Base-by-base conservation (phyloP, 768 basidiomycete species). In the Daedaleopsis nitida region DNA sequence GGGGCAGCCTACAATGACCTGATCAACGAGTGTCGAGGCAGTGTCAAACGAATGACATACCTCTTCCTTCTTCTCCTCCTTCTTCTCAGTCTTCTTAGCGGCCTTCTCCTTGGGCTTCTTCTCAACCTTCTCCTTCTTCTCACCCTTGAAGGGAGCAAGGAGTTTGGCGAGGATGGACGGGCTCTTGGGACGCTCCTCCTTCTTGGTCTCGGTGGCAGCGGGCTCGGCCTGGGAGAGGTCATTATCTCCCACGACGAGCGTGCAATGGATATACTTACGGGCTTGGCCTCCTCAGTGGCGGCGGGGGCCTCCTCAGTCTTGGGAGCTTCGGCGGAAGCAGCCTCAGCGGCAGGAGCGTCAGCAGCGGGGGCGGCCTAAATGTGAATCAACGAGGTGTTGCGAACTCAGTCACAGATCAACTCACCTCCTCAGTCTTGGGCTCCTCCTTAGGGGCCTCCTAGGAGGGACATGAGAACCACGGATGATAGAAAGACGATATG, bases 71-170 rank as follows among this genome's bases (percentile, higher is more conserved):
- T 32, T 32, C 70, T 87, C 86, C 67, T 88, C 86, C 78, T 89
- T 88, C 81, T 89, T 90, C 80, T 90, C 89, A 73, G 87, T 85
- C 77, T 89, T 89, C 82, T 89, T 91, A 71, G 87, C 83, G 44
- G 78, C 78, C 79, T 86, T 86, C 75, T 86, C 85, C 81, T 87
- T 84, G 69, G 79, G 81, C 65, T 76, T 81, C 77, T 82, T 91
- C 66, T 87, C 85, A 57, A 75, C 78, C 73, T 80, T 81, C 63
- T 72, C 73, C 74, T 77, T 80, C 54, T 72, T 69, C 45, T 74
- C 74, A 51, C 27, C 62, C 79, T 91, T 92, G 83, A 94, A 87
- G 44, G 89, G 83, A 32, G 86, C 86, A 60, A 96, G 86, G 63
- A 96, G 77, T 77, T 89, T 94, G 68, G 86, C 72, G 59, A 96